These are phyloP conservation scores for Hippophae gyantsensis DNA, from an alignment of 306 rosid species.

Conservation along the genomic window DNA sequence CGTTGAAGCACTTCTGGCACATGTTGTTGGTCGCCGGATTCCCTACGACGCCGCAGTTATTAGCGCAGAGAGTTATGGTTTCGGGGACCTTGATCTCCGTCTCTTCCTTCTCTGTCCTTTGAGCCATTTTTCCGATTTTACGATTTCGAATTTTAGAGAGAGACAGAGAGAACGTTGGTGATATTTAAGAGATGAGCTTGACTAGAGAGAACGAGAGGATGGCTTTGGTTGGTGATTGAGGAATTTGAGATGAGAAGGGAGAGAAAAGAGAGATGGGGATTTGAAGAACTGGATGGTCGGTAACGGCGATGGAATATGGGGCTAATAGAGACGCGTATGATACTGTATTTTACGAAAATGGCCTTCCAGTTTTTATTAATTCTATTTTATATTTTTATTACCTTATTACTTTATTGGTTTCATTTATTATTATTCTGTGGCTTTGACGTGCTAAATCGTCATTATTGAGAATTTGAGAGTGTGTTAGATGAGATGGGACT, in stretches of 20 bases:
- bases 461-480: conserved; percentile 8
- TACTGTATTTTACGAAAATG: conserved; percentile 37
- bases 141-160: conserved; percentile 3
- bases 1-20: conserved; percentile 83
- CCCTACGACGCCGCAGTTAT: conserved; percentile 76
- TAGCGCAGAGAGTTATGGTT: conserved; percentile 52
- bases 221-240: background rate
- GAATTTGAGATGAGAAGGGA: conserved; percentile 9
- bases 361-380: conserved; percentile 21
- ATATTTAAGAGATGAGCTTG: conserved; percentile 1
- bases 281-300: conserved; percentile 54
- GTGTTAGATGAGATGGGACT: background rate
- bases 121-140: conserved; percentile 40
- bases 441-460: conserved; percentile 23
- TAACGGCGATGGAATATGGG: conserved; percentile 62
- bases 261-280: conserved; percentile 26
- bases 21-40: conserved; percentile 76
- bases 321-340: conserved; percentile 74
- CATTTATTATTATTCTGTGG: background rate
- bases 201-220: conserved; percentile 9
- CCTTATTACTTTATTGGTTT: too few species aligned
- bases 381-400: too few species aligned
- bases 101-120: conserved; percentile 76
- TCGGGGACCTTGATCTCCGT: conserved; percentile 77
- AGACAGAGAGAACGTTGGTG: background rate